phyloP scores from a whole-genome alignment of 139 green algal species.

The Gonium pectorale region DNA sequence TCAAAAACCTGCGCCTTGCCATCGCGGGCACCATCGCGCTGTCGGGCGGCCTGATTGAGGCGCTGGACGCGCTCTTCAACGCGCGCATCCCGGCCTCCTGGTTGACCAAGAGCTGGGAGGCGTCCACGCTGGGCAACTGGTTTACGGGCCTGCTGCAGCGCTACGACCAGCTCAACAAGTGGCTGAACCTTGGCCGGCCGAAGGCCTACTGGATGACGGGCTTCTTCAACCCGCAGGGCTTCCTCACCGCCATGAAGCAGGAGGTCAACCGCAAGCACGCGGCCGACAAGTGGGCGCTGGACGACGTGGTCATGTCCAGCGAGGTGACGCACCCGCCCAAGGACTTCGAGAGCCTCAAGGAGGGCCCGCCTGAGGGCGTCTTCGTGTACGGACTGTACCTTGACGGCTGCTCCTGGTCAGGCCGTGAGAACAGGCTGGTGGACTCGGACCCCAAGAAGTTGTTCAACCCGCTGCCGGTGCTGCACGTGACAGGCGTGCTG shows the following conservation, averaged over 20 bases:
- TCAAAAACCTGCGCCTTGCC: constrained; percentile 87
- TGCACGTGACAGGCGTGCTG: constrained; percentile 90
- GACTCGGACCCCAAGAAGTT: constrained; percentile 95
- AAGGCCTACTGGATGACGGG: constrained; percentile 95
- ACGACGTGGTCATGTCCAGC: constrained; percentile 93
- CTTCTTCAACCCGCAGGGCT: constrained; percentile 97
- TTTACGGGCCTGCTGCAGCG: constrained; percentile 90
- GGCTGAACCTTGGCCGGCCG: constrained; percentile 89
- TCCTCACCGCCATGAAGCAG: constrained; percentile 95
- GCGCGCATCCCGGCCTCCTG: constrained; percentile 85
- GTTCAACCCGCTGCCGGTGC: constrained; percentile 87
- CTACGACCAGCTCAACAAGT: constrained; percentile 93
- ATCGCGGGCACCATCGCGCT: constrained; percentile 93
- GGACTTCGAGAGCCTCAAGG: constrained; percentile 87
- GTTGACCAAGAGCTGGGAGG: constrained; percentile 88
- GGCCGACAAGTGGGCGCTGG: constrained; percentile 94
- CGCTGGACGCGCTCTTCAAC: constrained; percentile 89
- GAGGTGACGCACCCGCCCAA: constrained; percentile 90
- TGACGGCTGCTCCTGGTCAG: constrained; percentile 93
- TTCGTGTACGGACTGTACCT: constrained; percentile 95
- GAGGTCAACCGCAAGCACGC: constrained; percentile 91
- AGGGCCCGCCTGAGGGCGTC: constrained; percentile 88
- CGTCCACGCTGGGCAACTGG: constrained; percentile 86
- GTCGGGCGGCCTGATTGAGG: constrained; percentile 79
- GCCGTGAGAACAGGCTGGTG: constrained; percentile 85